Percentiles rank a stretch among this genome's conserved stretches.
phyloP scores from a whole-genome alignment of 176 grass and related monocot species.

The Musa acuminata region DNA sequence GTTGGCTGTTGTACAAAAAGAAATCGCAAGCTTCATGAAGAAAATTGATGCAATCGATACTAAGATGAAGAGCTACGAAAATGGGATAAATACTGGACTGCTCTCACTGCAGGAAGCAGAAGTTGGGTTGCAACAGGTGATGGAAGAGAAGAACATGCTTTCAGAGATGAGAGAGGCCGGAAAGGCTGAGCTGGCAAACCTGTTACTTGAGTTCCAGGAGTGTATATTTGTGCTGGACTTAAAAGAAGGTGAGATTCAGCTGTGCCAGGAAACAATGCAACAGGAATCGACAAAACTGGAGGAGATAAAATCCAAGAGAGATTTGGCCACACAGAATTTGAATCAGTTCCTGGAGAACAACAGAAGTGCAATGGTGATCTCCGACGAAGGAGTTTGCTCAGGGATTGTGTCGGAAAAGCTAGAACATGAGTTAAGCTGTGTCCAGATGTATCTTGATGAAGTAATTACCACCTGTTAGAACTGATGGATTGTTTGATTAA shows the following conservation, averaged over 20 bases:
- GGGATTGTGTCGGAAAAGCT: slow-evolving; percentile 37
- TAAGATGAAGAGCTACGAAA: slow-evolving; percentile 40
- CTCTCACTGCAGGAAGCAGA: slow-evolving; percentile 41
- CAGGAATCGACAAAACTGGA: slow-evolving; percentile 35
- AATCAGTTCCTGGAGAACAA: slow-evolving; percentile 35
- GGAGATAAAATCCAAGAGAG: slow-evolving; percentile 42
- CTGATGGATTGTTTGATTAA: not conserved
- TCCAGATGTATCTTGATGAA: slow-evolving; percentile 39
- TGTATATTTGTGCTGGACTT: slow-evolving; percentile 39
- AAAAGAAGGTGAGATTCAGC: slow-evolving; percentile 56
- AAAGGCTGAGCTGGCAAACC: slow-evolving; percentile 24
- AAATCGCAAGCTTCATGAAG: slow-evolving; percentile 37
- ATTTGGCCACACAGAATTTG: slow-evolving; percentile 29
- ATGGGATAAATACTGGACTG: slow-evolving; percentile 30
- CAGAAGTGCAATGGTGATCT: slow-evolving; percentile 18
- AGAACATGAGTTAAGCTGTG: slow-evolving; percentile 29
- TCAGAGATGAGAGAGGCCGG: slow-evolving; percentile 32
- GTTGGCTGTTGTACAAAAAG: slow-evolving; percentile 39
- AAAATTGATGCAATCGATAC: slow-evolving; percentile 29
- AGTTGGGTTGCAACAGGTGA: slow-evolving; percentile 31
- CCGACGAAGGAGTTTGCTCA: slow-evolving; percentile 17
- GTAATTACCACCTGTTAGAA: not conserved
- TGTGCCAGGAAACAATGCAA: slow-evolving; percentile 37
- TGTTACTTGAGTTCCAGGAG: slow-evolving; percentile 63
- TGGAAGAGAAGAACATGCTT: slow-evolving; percentile 25